A percentile compares a stretch with the other conserved stretches of the same genome.
phyloP scores from a whole-genome alignment of 257 asterid species.

The Solanum appendiculatum region DNA sequence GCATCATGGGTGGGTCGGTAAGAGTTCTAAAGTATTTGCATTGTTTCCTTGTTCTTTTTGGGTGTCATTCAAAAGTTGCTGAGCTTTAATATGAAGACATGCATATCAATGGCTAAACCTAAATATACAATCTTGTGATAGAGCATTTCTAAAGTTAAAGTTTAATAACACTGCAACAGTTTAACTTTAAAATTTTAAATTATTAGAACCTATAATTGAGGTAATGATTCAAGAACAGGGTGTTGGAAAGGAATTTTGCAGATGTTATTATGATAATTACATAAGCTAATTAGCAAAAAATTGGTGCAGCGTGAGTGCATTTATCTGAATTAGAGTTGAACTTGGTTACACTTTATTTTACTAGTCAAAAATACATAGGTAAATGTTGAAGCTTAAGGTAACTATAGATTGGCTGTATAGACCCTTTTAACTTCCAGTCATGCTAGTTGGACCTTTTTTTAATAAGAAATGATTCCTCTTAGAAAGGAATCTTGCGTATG shows the following conservation, averaged over 20 bases:
- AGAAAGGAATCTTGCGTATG: neutral
- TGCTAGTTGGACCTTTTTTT: neutral
- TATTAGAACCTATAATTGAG: neutral
- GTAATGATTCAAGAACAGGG: neutral
- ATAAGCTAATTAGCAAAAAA: neutral
- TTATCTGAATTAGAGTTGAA: neutral
- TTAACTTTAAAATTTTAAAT: neutral
- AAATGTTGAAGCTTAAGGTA: neutral
- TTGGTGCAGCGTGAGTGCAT: neutral
- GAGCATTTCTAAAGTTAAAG: neutral
- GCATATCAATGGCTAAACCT: no score
- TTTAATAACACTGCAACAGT: neutral
- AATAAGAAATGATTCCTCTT: neutral
- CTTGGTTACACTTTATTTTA: no score
- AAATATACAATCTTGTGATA: neutral
- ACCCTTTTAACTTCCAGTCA: no score
- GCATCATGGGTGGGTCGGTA: conserved; percentile 99
- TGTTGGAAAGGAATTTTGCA: neutral
- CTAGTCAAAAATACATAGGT: neutral
- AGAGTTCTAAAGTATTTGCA: conserved; percentile 16
- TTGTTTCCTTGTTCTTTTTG: neutral
- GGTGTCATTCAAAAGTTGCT: neutral
- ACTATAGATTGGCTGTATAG: neutral
- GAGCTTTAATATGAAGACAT: no score
- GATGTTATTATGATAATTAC: neutral